Evolutionary conservation across 768 basidiomycete species (phyloP), one percentile per base, ranked within the genome.

Genomic region (Crepidotus variabilis): DNA sequence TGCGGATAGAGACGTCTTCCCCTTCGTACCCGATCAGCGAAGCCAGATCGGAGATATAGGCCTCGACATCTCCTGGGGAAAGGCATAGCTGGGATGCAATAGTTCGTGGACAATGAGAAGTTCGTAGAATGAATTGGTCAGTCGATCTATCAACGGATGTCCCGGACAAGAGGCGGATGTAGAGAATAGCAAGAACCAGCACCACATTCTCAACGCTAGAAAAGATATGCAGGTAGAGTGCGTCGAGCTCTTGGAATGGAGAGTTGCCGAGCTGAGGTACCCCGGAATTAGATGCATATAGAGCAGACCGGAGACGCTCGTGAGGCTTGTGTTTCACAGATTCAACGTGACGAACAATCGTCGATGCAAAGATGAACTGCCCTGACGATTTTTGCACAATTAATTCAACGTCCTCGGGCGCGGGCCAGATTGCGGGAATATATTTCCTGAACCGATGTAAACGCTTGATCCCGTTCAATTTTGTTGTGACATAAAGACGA

Each of bases 351-450:
- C 51, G 32, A 16, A 53, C 18, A 20, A 57, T 34, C 7, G 51
- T 57, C 8, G 51, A 21, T 13, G 56, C 36, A 24, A 52, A 57
- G 16, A 52, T 53, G 43, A 57, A 57, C 20, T 57, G 56, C n/a
- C 36, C 43, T n/a, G 56, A 57, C 7, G 56, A 53, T 28, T 57
- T 47, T 22, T 35, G n/a, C 2, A 57, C 46, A 18, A 57, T 51
- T 28, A 33, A 18, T 11, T 57, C 51, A 22, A 48, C 35, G 18
- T 53, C 51, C 16, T 23, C 18, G 24, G 14, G 6, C 20, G 21
- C 22, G 9, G 66, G 66, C 66, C 65, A 67, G 6, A 8, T 9
- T 18, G 14, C 48, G 1, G 52, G 52, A 36, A 62, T 8, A 33
- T 60, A 51, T 21, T 20, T 16, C n/a, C 24, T 57, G 10, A 57